phyloP scores from a whole-genome alignment of 805 yeast species.

The Debaryomyces prosopidis region DNA sequence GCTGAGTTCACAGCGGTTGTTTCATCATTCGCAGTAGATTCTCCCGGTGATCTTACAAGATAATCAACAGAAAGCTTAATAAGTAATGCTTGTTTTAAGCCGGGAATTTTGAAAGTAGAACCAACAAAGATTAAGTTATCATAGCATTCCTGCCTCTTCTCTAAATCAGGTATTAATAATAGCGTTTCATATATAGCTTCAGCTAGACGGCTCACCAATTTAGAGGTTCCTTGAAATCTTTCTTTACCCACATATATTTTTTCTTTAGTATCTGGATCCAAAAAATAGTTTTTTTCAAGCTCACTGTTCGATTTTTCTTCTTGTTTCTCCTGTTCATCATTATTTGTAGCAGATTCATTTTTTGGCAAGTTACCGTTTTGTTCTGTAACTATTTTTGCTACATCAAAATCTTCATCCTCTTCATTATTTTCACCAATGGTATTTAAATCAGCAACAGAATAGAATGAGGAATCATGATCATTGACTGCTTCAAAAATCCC shows the following conservation, averaged over 20 bases:
- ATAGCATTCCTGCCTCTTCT: constrained; percentile 78
- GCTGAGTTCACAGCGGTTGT: constrained; percentile 36
- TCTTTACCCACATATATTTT: constrained; percentile 79
- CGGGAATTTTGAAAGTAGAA: constrained; percentile 70
- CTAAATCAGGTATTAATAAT: constrained; percentile 60
- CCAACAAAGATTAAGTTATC: constrained; percentile 82
- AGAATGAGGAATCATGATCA: constrained; percentile 66
- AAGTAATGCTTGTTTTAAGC: constrained; percentile 71
- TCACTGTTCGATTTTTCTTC: constrained; percentile 60
- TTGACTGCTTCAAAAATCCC: constrained; percentile 76
- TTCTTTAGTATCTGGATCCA: constrained; percentile 56
- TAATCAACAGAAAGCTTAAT: constrained; percentile 58
- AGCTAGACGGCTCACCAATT: constrained; percentile 56
- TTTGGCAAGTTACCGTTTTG: constrained; percentile 61
- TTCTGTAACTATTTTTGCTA: constrained; percentile 84
- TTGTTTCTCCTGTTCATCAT: constrained; percentile 27
- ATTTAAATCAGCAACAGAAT: constrained; percentile 53
- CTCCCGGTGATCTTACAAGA: constrained; percentile 37
- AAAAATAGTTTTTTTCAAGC: constrained; percentile 69
- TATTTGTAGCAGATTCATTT: constrained; percentile 23
- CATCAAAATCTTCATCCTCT: constrained; percentile 80
- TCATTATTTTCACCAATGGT: constrained; percentile 29
- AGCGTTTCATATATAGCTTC: constrained; percentile 54
- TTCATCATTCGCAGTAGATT: constrained; percentile 24
- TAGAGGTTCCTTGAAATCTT: constrained; percentile 77